A percentile compares a stretch with the other conserved stretches of the same genome.
Conservation (phyloP, 2,329 filamentous ascomycete genomes). For the Clarireedia homoeocarpa region DNA sequence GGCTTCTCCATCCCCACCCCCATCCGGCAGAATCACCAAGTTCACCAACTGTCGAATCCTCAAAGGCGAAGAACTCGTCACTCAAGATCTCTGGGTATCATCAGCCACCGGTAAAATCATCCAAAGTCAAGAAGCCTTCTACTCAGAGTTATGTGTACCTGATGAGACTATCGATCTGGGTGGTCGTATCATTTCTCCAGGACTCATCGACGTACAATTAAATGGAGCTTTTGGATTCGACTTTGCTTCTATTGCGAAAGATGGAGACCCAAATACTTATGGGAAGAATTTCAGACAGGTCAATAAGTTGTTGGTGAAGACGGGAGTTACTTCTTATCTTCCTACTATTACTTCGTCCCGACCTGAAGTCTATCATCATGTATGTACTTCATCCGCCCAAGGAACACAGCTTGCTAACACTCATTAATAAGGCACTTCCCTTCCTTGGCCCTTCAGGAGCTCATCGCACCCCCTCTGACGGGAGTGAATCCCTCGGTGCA, state of each 20-base stretch:
- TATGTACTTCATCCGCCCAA: conserved; percentile 26
- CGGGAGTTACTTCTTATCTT: conserved; percentile 80
- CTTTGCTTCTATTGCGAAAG: conserved; percentile 69
- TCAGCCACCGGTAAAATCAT: conserved; percentile 75
- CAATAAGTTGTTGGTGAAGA: conserved; percentile 64
- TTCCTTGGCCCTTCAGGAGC: conserved; percentile 66
- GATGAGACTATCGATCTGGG: conserved; percentile 71
- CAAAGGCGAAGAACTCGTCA: conserved; percentile 56
- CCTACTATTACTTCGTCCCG: conserved; percentile 78
- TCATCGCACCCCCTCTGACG: conserved; percentile 52
- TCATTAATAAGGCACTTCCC: conserved; percentile 51
- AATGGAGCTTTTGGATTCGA: conserved; percentile 93
- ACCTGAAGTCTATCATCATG: conserved; percentile 74
- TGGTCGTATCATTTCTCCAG: conserved; percentile 76
- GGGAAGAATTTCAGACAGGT: conserved; percentile 63
- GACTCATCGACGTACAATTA: conserved; percentile 84
- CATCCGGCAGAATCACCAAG: conserved; percentile 57
- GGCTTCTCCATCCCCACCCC: conserved; percentile 16
- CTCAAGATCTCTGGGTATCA: conserved; percentile 84
- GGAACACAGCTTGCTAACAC: not conserved
- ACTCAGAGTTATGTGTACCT: conserved; percentile 59
- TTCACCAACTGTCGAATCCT: conserved; percentile 83
- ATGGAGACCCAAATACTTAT: conserved; percentile 59
- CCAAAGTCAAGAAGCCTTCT: conserved; percentile 58
- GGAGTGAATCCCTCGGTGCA: conserved; percentile 80